Conservation (phyloP, 148 eudicot species). For the Linanthus parryae region DNA sequence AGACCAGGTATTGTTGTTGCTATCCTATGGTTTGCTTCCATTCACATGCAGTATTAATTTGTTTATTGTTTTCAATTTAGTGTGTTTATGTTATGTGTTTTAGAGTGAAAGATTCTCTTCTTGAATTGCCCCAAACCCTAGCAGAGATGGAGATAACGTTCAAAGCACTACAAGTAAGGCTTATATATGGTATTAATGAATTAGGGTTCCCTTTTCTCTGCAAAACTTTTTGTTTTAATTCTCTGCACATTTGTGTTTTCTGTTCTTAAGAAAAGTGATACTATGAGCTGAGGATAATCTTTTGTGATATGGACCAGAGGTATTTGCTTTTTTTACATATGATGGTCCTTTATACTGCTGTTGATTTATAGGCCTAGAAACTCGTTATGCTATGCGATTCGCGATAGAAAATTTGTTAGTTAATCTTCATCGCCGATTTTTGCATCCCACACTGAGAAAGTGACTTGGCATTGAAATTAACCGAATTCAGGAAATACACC, state of each 20-base stretch:
- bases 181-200: background rate
- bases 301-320: too few relatives aligned
- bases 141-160: conserved; percentile 95
- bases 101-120: conserved; percentile 74
- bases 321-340: too few relatives aligned
- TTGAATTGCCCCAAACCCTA: conserved; percentile 75
- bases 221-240: background rate
- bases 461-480: too few relatives aligned
- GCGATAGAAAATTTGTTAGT: too few relatives aligned
- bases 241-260: background rate
- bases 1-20: conserved; percentile 39
- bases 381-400: too few relatives aligned
- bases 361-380: too few relatives aligned
- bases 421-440: too few relatives aligned
- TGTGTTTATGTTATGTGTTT: background rate
- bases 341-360: too few relatives aligned
- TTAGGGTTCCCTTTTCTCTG: background rate
- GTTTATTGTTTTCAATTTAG: too few relatives aligned
- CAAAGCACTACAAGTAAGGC: conserved; percentile 66
- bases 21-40: background rate
- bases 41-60: background rate
- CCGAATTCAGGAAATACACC: too few relatives aligned
- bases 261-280: conserved; percentile 72
- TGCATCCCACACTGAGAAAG: too few relatives aligned
- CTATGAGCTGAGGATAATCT: too few relatives aligned